A percentile compares a stretch with the other conserved stretches of the same genome.
These are phyloP conservation scores for Dendrocalamus latiflorus DNA, from an alignment of 202 grass and related monocot species.

Conservation along the genomic window DNA sequence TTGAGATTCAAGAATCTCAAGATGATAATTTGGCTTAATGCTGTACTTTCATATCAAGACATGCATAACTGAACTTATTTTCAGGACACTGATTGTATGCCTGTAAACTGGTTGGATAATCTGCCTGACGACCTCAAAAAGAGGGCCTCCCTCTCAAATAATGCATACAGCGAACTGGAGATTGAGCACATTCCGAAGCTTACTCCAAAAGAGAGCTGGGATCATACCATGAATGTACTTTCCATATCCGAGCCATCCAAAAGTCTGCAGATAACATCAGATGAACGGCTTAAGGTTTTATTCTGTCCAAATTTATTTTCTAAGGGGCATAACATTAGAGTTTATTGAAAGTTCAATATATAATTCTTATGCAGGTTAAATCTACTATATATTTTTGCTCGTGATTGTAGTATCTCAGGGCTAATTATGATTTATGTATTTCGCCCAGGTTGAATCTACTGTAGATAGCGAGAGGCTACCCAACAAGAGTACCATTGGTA, in stretches of 20 bases:
- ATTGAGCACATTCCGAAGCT: slow-evolving; percentile 18
- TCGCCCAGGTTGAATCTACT: slow-evolving; percentile 24
- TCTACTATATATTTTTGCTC: not conserved
- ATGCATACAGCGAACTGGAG: slow-evolving; percentile 7
- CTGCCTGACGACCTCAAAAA: slow-evolving; percentile 38
- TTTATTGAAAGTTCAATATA: not conserved
- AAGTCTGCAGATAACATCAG: slow-evolving; percentile 4
- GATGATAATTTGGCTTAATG: not conserved
- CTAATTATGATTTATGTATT: slow-evolving; percentile 19
- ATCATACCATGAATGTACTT: slow-evolving; percentile 20
- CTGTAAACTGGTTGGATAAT: slow-evolving; percentile 43
- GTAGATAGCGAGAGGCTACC: slow-evolving; percentile 9
- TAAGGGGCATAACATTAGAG: not conserved
- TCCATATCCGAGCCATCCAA: slow-evolving; percentile 2
- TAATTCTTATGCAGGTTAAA: slow-evolving; percentile 1
- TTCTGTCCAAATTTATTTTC: slow-evolving; percentile 18
- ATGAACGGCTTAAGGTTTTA: slow-evolving; percentile 27
- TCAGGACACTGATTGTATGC: slow-evolving; percentile 78
- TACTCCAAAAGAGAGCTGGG: slow-evolving; percentile 27
- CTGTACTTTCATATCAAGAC: not conserved
- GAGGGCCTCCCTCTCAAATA: slow-evolving; percentile 23
- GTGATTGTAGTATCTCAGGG: not conserved
- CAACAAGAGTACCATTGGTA: not conserved
- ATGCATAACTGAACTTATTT: slow-evolving; percentile 30
- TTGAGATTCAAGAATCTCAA: not conserved